Evolutionary conservation across 305 asterid species (phyloP), one percentile per base, ranked within the genome.

Genomic region (Nicotiana rustica): DNA sequence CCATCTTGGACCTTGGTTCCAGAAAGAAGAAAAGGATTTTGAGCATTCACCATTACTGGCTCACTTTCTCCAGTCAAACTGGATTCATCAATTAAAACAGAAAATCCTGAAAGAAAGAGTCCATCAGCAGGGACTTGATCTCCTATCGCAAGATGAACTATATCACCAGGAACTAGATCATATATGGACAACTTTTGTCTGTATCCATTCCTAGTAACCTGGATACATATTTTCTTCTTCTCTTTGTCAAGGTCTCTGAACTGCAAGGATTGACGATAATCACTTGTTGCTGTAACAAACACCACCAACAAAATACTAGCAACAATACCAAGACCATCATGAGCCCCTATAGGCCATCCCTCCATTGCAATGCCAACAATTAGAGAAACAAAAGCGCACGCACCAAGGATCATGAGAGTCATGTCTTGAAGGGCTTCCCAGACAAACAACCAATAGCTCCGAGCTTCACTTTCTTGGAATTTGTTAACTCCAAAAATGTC

Each of bases 1-100:
- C 99, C 99, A 55, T 95, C 98, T 81, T 95, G 99, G 35, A 95
- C 98, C 85, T 94, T 95, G 1, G 99, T 95, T n/a, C 99, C 99
- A 0, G 99, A 94, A 10, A 95, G 90, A 4, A 95, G 85, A 77
- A 93, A 95, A 0, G 99, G 98, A 33, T 86, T 87, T 15, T 94
- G 95, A 13, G 85, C 81, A 82, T 29, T 87, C 77, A 94, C 94
- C 92, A 90, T 86, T 10, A 92, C 92, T 1, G 99, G 99, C 87
- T 95, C 99, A 56, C 99, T 94, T 84, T 95, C 99, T 15, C 99
- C 99, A 0, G 99, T 95, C 80, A 95, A 82, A 71, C 99, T 95
- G 3, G 99, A 95, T 71, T 95, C 99, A 29, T 94, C 97, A 13
- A 95, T 90, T 69, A 89, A 47, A 31, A 94, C 91, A 10, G 99